Conservation (phyloP, 225 moss, liverwort and hornwort genomes). For the Straminergon stramineum region DNA sequence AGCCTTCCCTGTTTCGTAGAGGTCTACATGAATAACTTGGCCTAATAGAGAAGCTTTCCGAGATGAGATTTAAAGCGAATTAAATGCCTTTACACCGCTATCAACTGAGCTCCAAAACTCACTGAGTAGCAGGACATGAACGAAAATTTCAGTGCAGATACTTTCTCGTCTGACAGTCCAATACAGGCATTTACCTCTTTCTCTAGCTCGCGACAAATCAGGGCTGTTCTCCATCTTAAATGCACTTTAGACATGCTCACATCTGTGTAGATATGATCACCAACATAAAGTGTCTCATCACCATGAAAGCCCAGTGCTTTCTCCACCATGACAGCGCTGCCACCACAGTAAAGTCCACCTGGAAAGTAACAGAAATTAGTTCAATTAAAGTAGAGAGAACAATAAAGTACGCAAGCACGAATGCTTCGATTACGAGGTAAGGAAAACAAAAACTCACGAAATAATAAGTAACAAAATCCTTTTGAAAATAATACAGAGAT, state of each 20-base stretch:
- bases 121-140: not conserved
- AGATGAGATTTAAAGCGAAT: not conserved
- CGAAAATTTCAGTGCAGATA: not conserved
- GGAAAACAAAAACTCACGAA: not conserved
- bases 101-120: not conserved
- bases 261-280: constrained; percentile 92
- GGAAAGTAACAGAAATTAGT: constrained; percentile 4
- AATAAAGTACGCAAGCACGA: not conserved
- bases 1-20: not conserved
- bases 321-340: constrained; percentile 84
- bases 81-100: not conserved
- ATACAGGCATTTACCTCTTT: constrained; percentile 49
- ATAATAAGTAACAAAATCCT: not conserved
- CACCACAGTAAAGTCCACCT: constrained; percentile 92
- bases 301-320: constrained; percentile 89
- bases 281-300: constrained; percentile 86
- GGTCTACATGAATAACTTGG: not conserved
- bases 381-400: not conserved
- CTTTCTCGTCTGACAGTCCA: not conserved
- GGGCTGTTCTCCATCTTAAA: constrained; percentile 82
- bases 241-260: constrained; percentile 91
- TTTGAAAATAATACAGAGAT: not conserved
- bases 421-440: not conserved
- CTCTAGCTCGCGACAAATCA: constrained; percentile 81
- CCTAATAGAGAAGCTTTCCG: not conserved